Conservation (phyloP, 1,284 basidiomycete genomes). For the Clitocybe nebularis region DNA sequence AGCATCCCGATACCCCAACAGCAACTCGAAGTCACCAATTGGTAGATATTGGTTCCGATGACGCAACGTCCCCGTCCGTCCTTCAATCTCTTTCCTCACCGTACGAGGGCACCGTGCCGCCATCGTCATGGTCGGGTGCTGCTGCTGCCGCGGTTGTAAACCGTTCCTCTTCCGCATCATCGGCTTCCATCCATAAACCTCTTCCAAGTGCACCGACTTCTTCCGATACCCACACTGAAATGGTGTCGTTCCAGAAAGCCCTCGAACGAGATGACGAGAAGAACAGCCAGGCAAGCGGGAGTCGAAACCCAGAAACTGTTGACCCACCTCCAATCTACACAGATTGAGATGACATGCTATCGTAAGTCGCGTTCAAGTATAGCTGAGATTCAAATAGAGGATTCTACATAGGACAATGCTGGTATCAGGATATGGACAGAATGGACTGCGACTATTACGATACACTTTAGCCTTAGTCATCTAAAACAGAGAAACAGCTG, state of each 20-base stretch:
- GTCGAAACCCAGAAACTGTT: neutral
- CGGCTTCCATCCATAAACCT: neutral
- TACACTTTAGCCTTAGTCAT: no score
- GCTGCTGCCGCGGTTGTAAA: neutral
- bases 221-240: conserved; percentile 19
- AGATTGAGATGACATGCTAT: conserved; percentile 2
- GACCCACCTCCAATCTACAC: conserved; percentile 13
- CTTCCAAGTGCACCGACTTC: conserved; percentile 5
- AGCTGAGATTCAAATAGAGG: no score
- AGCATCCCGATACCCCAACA: conserved; percentile 2
- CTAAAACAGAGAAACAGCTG: no score
- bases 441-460: neutral
- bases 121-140: neutral
- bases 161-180: neutral
- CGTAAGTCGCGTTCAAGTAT: no score
- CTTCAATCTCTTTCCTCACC: conserved; percentile 6
- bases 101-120: conserved; percentile 2
- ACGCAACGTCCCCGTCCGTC: neutral
- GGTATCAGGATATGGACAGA: neutral
- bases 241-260: conserved; percentile 26
- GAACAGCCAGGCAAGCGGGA: conserved; percentile 5
- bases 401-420: no score
- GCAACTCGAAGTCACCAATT: neutral
- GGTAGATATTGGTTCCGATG: neutral
- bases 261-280: conserved; percentile 26